A percentile compares a stretch with the other conserved stretches of the same genome.
phyloP scores from a whole-genome alignment of 148 eudicot genomes.

The Pouteria glomerata region DNA sequence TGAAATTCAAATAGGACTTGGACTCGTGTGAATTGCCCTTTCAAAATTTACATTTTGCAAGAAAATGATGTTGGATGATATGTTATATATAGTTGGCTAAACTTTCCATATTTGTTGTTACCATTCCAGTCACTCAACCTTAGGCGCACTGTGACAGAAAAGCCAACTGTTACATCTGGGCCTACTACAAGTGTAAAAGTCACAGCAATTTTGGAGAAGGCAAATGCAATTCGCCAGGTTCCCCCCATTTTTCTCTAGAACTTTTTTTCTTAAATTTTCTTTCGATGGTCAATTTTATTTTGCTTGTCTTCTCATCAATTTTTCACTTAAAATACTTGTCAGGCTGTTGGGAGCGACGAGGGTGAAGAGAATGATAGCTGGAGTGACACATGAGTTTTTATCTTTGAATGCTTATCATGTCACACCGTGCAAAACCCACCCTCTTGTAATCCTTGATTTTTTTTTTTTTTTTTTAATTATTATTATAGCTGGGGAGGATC shows the following conservation, averaged over 20 bases:
- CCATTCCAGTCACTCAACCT: conserved; percentile 68
- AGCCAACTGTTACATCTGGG: conserved; percentile 32
- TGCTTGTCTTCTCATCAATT: neutral
- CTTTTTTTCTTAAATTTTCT: neutral
- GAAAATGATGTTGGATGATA: neutral
- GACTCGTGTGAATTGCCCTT: neutral
- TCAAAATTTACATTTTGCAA: neutral
- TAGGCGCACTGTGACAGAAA: conserved; percentile 47
- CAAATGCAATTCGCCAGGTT: conserved; percentile 90
- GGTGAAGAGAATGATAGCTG: conserved; percentile 72
- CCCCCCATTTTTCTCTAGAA: conserved; percentile 8
- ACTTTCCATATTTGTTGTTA: neutral
- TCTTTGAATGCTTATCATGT: neutral
- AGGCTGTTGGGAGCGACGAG: conserved; percentile 91
- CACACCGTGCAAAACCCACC: neutral
- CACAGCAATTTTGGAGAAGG: conserved; percentile 85
- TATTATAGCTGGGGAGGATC: conserved; percentile 5
- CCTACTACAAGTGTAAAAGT: conserved; percentile 37
- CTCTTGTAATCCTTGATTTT: neutral
- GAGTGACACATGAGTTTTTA: conserved; percentile 68
- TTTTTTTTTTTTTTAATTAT: too few species aligned
- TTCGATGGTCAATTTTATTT: neutral
- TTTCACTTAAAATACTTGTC: conserved; percentile 6
- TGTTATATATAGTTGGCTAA: neutral
- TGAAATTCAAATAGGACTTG: neutral